Base-by-base conservation (phyloP, 108 stramenopile genomes). In the Discostella stelligeroides region DNA sequence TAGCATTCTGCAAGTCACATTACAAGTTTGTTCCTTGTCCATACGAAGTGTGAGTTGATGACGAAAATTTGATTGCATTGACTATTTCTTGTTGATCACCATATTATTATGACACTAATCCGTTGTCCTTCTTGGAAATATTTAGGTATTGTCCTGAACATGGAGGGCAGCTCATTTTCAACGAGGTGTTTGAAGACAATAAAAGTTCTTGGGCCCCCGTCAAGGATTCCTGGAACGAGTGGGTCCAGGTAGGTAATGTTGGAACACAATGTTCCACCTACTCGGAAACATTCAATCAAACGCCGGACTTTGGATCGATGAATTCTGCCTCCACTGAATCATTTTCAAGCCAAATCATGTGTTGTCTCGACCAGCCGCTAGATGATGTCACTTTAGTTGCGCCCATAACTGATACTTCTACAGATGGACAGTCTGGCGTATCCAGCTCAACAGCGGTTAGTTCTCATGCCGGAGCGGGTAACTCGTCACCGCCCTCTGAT, bases 241-340 rank as follows among this genome's bases (percentile, higher is more conserved):
- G 76, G 76, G 68, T 77, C 0, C 76, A 77, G 42, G 68, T 77
- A 25, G 76, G 76, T 27, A 56, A 42, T 27, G 57, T 34, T 17
- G 76, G 45, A 28, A 62, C 14, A 15, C 63, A 48, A 60, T 77
- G 76, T 39, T 46, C 56, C 2, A 53, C 23, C 21, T 56, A 60
- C 38, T 56, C 34, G 20, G 25, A 24, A 7, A 30, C 28, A 0
- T 45, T 64, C 28, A 55, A 57, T 20, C 24, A 49, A n/a, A 49
- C 21, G 42, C 40, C 54, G 9, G 68, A 58, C 24, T 56, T 30
- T 24, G 63, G 55, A 25, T 15, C 54, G 7, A 45, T 17, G 1
- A 15, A 25, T 14, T 38, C 38, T 1, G 60, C 25, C 15, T 27
- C 1, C 7, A 49, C 23, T n/a, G 76, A 76, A 53, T 20, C 47